phyloP scores from a whole-genome alignment of 257 asterid genomes.

The Prunella vulgaris region DNA sequence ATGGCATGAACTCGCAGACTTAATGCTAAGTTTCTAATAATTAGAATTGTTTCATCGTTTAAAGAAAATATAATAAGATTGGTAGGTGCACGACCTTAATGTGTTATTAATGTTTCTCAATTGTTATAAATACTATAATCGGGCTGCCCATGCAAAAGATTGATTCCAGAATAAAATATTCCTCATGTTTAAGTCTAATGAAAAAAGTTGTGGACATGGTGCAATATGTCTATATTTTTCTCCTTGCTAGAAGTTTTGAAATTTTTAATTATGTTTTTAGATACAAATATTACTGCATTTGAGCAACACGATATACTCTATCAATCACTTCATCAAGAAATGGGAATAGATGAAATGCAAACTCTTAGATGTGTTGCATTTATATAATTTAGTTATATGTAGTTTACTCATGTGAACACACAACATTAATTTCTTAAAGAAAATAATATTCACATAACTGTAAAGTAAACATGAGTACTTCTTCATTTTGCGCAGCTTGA shows the following conservation, averaged over 20 bases:
- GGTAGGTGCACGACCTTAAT: not conserved
- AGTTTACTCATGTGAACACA: not conserved
- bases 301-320: not conserved
- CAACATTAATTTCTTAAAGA: not conserved
- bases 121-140: not conserved
- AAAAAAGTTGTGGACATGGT: not conserved
- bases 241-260: no score
- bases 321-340: not conserved
- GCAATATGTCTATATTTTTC: not conserved
- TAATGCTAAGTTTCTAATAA: not conserved
- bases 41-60: not conserved
- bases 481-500: not conserved
- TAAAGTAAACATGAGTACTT: not conserved
- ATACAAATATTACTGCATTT: not conserved
- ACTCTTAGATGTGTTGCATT: not conserved
- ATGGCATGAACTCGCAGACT: slow-evolving; percentile 1
- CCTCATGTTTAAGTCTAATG: not conserved
- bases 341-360: not conserved
- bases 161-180: not conserved
- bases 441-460: not conserved
- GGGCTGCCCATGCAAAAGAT: not conserved
- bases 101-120: not conserved
- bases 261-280: no score
- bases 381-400: not conserved
- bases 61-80: not conserved